Conservation (phyloP, 768 basidiomycete species). For the Obba rivulosa region DNA sequence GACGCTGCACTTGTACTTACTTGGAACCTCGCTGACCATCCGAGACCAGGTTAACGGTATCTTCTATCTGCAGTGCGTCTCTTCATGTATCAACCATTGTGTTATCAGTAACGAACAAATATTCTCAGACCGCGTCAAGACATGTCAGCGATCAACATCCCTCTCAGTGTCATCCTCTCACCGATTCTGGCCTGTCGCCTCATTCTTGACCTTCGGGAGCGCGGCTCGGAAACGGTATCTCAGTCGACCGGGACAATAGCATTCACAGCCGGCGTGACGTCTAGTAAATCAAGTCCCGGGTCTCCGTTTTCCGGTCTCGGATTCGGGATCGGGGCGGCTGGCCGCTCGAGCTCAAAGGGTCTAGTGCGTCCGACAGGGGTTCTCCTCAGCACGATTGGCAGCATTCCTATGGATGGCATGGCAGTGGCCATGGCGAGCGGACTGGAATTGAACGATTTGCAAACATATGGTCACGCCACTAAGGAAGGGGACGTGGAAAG, state of each 20-base stretch:
- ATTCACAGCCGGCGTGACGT: slow-evolving; percentile 22
- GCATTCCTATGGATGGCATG: slow-evolving; percentile 18
- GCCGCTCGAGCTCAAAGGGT: slow-evolving; percentile 18
- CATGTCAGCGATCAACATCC: slow-evolving; percentile 81
- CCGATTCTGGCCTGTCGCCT: slow-evolving; percentile 77
- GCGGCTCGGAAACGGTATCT: slow-evolving; percentile 72
- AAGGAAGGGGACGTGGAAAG: slow-evolving; percentile 13
- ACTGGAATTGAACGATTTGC: slow-evolving; percentile 22
- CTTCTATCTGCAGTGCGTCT: slow-evolving; percentile 74
- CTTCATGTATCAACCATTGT: neutral
- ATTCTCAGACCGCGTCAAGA: slow-evolving; percentile 64
- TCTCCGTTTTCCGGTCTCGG: slow-evolving; percentile 24
- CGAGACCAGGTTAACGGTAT: slow-evolving; percentile 61
- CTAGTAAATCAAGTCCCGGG: slow-evolving; percentile 21
- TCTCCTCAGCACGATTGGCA: slow-evolving; percentile 25
- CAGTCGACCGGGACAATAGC: slow-evolving; percentile 42
- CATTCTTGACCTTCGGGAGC: slow-evolving; percentile 77
- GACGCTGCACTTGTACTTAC: neutral
- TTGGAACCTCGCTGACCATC: slow-evolving; percentile 1
- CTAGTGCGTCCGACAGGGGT: slow-evolving; percentile 22
- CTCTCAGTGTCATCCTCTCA: slow-evolving; percentile 78
- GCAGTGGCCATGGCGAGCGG: slow-evolving; percentile 18
- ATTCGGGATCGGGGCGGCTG: slow-evolving; percentile 17
- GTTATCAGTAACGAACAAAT: neutral
- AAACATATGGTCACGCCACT: slow-evolving; percentile 15